A percentile compares a stretch with the other conserved stretches of the same genome.
phyloP scores from a whole-genome alignment of 2,329 filamentous ascomycete genomes.

The Ophiostoma piceae region DNA sequence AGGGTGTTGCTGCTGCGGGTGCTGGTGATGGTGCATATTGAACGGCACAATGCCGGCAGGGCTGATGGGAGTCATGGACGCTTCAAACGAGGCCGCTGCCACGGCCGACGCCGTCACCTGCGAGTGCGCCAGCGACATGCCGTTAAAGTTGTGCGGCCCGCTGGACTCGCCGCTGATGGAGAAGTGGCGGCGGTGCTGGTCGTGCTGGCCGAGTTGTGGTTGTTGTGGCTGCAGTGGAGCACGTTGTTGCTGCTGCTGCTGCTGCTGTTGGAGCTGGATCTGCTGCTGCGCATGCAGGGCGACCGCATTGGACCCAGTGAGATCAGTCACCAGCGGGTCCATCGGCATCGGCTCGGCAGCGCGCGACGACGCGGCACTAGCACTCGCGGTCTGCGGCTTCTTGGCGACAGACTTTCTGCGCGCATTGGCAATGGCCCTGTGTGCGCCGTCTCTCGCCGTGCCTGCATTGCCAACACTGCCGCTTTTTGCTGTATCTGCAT shows the following conservation, averaged over 20 bases:
- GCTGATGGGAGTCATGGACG: slow-evolving; percentile 48
- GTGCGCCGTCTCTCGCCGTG: slow-evolving; percentile 21
- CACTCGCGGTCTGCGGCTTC: slow-evolving; percentile 29
- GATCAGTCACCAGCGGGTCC: slow-evolving; percentile 38
- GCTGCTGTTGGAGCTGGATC: slow-evolving; percentile 37
- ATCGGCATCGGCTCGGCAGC: neutral
- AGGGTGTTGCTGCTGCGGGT: neutral
- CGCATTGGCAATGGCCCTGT: slow-evolving; percentile 2
- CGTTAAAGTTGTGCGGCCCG: slow-evolving; percentile 35
- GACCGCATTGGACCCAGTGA: neutral
- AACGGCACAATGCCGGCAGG: slow-evolving; percentile 43
- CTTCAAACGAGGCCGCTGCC: slow-evolving; percentile 42
- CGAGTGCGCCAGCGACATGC: slow-evolving; percentile 40
- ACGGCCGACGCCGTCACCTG: slow-evolving; percentile 40
- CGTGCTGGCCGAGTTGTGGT: slow-evolving; percentile 40
- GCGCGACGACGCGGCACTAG: neutral
- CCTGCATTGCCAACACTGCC: slow-evolving; percentile 17
- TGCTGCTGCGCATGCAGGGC: slow-evolving; percentile 32
- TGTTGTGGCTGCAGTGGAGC: slow-evolving; percentile 43
- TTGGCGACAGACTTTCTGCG: slow-evolving; percentile 40
- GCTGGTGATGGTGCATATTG: slow-evolving; percentile 32
- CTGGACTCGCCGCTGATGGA: neutral
- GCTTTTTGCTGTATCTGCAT: slow-evolving; percentile 33
- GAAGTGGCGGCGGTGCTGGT: slow-evolving; percentile 29
- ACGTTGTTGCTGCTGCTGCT: slow-evolving; percentile 30